Evolutionary conservation across 2,329 filamentous ascomycete genomes (phyloP).

Genomic region (Fusarium veterinarium): DNA sequence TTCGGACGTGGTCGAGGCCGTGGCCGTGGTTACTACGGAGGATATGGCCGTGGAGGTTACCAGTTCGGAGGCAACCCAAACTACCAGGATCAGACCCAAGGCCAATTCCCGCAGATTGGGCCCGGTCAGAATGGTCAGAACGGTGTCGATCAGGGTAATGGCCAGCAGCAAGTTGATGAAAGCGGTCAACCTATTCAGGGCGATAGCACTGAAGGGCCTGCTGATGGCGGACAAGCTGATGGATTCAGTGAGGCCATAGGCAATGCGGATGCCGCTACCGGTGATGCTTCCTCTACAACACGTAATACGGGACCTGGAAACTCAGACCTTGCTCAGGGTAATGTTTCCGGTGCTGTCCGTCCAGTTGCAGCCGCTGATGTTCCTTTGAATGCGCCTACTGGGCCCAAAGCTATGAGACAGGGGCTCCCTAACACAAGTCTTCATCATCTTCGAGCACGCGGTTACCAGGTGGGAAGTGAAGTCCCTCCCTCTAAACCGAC

Average conservation of each 20-base stretch:
- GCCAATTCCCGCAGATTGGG: constrained; percentile 47
- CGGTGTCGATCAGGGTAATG: constrained; percentile 39
- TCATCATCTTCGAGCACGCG: constrained; percentile 69
- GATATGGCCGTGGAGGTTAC: constrained; percentile 67
- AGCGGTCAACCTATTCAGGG: constrained; percentile 52
- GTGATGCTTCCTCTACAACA: constrained; percentile 38
- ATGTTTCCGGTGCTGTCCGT: constrained; percentile 45
- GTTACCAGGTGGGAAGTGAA: constrained; percentile 59
- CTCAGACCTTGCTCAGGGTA: constrained; percentile 30
- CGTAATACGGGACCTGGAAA: constrained; percentile 30
- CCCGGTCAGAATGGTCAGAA: constrained; percentile 39
- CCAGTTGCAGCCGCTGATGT: constrained; percentile 52
- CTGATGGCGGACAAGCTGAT: constrained; percentile 36
- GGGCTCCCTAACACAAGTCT: constrained; percentile 86
- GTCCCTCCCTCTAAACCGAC: constrained; percentile 43
- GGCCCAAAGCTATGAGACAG: constrained; percentile 94
- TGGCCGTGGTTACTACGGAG: constrained; percentile 70
- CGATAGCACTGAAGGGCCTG: constrained; percentile 29
- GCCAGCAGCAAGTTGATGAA: constrained; percentile 51
- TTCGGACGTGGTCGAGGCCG: constrained; percentile 75
- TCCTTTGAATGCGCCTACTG: constrained; percentile 83
- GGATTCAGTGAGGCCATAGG: constrained; percentile 48
- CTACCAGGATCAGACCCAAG: constrained; percentile 53
- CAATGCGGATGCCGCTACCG: constrained; percentile 40
- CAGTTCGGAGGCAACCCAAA: constrained; percentile 56